Conservation (phyloP, 1,139 yeast species). For the Yamadazyma buinensis region DNA sequence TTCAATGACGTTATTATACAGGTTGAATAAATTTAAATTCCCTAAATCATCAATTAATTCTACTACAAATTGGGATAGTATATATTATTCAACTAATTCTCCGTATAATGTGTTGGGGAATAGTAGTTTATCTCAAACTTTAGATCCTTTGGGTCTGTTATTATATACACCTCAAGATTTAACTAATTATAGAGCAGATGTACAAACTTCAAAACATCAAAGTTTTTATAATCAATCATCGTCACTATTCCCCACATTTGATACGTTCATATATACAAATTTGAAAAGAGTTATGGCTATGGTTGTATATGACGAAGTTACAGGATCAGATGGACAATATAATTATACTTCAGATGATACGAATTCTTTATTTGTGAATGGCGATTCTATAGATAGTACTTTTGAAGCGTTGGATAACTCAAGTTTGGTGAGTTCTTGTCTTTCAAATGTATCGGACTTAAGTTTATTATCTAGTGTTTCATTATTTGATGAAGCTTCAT, state of each 20-base stretch:
- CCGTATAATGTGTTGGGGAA: slow-evolving; percentile 21
- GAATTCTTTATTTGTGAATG: slow-evolving; percentile 18
- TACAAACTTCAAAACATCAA: not conserved
- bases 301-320: slow-evolving; percentile 26
- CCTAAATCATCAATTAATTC: slow-evolving; percentile 8
- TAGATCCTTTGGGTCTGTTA: slow-evolving; percentile 17
- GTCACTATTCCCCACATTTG: slow-evolving; percentile 35
- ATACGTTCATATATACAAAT: slow-evolving; percentile 38
- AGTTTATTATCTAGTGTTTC: not conserved
- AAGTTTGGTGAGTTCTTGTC: slow-evolving; percentile 6
- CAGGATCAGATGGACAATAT: slow-evolving; percentile 2
- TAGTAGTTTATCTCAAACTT: slow-evolving; percentile 23
- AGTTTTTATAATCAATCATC: slow-evolving; percentile 21
- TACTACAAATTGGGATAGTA: slow-evolving; percentile 4
- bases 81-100: slow-evolving; percentile 5
- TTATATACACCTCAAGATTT: slow-evolving; percentile 28
- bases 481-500: slow-evolving; percentile 16
- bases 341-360: slow-evolving; percentile 18
- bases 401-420: slow-evolving; percentile 1
- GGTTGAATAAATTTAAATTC: slow-evolving; percentile 28
- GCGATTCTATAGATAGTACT: slow-evolving; percentile 13
- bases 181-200: slow-evolving; percentile 4
- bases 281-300: slow-evolving; percentile 40
- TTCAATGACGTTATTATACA: slow-evolving; percentile 48
- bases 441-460: slow-evolving; percentile 3